Evolutionary conservation across 345 rosid genomes (phyloP).

Genomic region (Salix dunnii): DNA sequence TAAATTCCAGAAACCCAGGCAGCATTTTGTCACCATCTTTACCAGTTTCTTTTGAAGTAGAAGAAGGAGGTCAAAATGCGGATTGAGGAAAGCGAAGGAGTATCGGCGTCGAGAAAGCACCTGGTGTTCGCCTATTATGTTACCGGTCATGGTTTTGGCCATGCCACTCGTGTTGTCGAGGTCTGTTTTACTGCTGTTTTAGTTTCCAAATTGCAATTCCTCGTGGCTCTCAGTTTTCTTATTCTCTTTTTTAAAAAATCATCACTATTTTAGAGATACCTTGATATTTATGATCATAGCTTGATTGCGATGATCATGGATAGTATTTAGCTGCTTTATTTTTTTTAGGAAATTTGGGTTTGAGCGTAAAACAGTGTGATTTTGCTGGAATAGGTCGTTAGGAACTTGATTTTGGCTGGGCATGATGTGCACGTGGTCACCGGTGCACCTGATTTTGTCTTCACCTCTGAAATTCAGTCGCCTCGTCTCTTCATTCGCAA

Average conservation of each 20-base stretch:
- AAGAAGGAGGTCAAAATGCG: conserved; percentile 3
- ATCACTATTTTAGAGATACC: too few species aligned
- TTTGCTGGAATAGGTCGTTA: conserved; percentile 51
- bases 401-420: conserved; percentile 87
- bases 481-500: conserved; percentile 79
- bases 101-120: conserved; percentile 22
- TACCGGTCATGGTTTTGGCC: conserved; percentile 98
- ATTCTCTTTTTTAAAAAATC: conserved; percentile 33
- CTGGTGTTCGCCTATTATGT: conserved; percentile 92
- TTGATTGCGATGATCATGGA: too few species aligned
- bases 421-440: conserved; percentile 97
- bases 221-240: too few species aligned
- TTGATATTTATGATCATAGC: too few species aligned
- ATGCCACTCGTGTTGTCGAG: conserved; percentile 99
- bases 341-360: too few species aligned
- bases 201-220: too few species aligned
- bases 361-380: neutral
- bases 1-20: neutral
- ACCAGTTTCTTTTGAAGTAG: too few species aligned
- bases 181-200: conserved; percentile 22
- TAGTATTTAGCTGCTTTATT: too few species aligned
- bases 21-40: too few species aligned
- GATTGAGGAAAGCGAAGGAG: conserved; percentile 23
- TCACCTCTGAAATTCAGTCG: conserved; percentile 83
- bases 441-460: conserved; percentile 95